Evolutionary conservation across 225 moss, liverwort and hornwort species (phyloP).

Genomic region (Polytrichum commune): DNA sequence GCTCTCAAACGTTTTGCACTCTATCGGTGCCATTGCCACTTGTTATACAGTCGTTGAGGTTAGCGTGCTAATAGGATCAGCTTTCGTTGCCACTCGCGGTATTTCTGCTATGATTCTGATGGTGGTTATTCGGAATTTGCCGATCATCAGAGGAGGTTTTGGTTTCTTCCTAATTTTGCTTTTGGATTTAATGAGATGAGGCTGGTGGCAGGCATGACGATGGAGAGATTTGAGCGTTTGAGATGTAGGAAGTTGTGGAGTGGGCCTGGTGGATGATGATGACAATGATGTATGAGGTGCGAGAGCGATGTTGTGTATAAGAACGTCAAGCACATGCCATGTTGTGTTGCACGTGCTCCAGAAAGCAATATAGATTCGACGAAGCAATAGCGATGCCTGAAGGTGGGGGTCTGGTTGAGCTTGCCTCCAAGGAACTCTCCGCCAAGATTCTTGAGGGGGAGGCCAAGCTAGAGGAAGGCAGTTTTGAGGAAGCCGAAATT

Average conservation of each 20-base stretch:
- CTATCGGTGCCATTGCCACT: too few species aligned
- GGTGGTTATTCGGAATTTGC: too few species aligned
- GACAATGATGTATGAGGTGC: conserved; percentile 13
- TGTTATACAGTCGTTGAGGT: too few species aligned
- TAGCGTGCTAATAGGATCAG: too few species aligned
- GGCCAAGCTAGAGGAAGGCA: conserved; percentile 56
- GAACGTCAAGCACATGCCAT: conserved; percentile 35
- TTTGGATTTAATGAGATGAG: too few species aligned
- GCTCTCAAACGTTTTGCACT: too few species aligned
- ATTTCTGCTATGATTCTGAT: too few species aligned
- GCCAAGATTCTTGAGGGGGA: conserved; percentile 54
- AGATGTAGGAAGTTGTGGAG: conserved; percentile 10
- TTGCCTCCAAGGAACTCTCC: conserved; percentile 52
- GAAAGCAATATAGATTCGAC: conserved; percentile 34
- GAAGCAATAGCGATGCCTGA: conserved; percentile 39
- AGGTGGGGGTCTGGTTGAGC: conserved; percentile 29
- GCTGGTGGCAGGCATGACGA: too few species aligned
- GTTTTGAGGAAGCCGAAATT: conserved; percentile 57
- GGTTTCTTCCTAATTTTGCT: too few species aligned
- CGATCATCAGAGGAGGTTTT: too few species aligned
- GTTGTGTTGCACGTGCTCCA: conserved; percentile 49
- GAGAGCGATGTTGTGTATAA: conserved; percentile 3
- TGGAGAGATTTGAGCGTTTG: neutral
- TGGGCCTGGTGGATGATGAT: neutral
- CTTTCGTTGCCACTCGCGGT: too few species aligned